Base-by-base conservation (phyloP, 164 flowering plant genomes). In the Nymphaea thermarum region DNA sequence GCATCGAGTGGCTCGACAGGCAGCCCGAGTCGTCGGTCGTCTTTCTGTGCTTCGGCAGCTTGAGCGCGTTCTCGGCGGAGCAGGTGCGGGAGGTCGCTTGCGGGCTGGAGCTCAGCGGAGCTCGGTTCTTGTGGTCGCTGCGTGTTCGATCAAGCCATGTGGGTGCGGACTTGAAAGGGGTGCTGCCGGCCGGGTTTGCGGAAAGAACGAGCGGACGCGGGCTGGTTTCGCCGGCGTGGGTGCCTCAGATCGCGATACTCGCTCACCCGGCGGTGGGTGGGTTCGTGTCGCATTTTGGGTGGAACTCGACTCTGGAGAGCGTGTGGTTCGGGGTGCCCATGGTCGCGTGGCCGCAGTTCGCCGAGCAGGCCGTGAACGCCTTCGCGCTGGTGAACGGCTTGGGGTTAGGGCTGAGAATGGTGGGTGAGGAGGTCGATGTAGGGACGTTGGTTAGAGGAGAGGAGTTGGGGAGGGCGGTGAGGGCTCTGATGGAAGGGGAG, bases 11-110 rank as follows among this genome's bases (percentile, higher is more conserved):
- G 84, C 43, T 81, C 3, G 70, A 73, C 55, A 16, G n/a, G 45
- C 85, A 82, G 43, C 80, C 80, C 0, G 5, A 16, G 7, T 75
- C 71, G 4, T 82, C 81, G 1, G 83, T 78, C 4, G 43, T 80
- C 3, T 80, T 63, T 17, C 72, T 80, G 17, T 74, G 76, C 6
- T 80, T 78, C 25, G 81, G 83, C 3, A 78, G 79, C 53, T 74
- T 77, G 15, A 79, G 78, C 43, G 62, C 79, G 15, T 11, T 78
- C 6, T 66, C 77, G 3, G 15, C 41, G 1, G 68, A 66, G 53
- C 81, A 80, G 67, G 45, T 61, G 2, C 62, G 60, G 3, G 80
- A 81, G 72, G 43, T 81, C 44, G 81, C 80, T 1, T 42, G 43
- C 42, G 82, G 80, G 5, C 69, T 79, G 44, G 78, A 75, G 65